Base-by-base conservation (phyloP, 108 stramenopile genomes). In the Fragilaria radians region DNA sequence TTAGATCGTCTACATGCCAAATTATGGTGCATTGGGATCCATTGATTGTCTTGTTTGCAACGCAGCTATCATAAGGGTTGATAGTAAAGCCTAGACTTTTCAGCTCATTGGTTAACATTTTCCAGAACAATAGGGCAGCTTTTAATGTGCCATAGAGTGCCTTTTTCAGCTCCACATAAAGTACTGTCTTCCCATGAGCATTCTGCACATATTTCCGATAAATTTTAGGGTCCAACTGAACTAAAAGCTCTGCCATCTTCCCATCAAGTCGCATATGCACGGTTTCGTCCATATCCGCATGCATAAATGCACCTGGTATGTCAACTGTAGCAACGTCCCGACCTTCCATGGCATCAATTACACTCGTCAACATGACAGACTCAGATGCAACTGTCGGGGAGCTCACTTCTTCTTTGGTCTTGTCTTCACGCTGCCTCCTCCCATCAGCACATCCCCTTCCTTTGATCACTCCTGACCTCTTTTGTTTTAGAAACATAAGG, bases 61-160 rank as follows among this genome's bases (percentile, higher is more conserved):
- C 48, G 50, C 78, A 79, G 31, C 28, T 24, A 54, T 79, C 71
- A 48, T 72, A 74, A 14, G 78, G 70, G 56, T 79, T 79, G 5
- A 66, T 21, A 1, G 28, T 47, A 45, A 75, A 79, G 24, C 78
- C 78, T 27, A 19, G n/a, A 25, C 33, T 32, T 25, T 45, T 11
- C 1, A 67, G 21, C 18, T 48, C 21, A 9, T 5, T 52, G 4
- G 31, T n/a, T 17, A 63, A 55, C 30, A 49, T 48, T 21, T 27
- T 19, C 54, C 48, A 69, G 28, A 55, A 70, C 33, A 70, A 42
- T 25, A 68, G 24, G 25, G 67, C 67, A 14, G 42, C 52, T 22
- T 21, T 28, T 26, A 68, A 46, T 21, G 54, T 62, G 3, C 67
- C 67, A 54, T 62, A n/a, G n/a, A n/a, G n/a, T n/a, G n/a, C n/a